A percentile compares a stretch with the other conserved stretches of the same genome.
phyloP scores from a whole-genome alignment of 2,329 filamentous ascomycete genomes.

The Trichoderma sp. region DNA sequence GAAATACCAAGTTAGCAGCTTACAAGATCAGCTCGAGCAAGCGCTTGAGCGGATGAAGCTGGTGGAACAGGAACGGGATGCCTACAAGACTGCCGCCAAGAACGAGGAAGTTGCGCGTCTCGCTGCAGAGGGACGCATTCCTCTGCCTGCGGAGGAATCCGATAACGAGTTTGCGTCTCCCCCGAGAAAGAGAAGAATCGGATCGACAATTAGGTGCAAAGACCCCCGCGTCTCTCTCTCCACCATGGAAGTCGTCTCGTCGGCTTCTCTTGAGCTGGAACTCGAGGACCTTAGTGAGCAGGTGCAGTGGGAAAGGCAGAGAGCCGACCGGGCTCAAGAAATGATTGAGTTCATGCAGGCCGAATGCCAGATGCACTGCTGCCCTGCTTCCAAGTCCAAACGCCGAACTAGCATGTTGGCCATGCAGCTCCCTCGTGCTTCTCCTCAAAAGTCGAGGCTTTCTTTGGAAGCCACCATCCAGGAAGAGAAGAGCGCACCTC shows the following conservation, averaged over 20 bases:
- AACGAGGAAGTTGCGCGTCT: conserved; percentile 74
- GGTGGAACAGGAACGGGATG: conserved; percentile 73
- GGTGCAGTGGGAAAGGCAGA: conserved; percentile 60
- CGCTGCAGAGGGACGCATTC: conserved; percentile 69
- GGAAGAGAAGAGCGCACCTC: conserved; percentile 29
- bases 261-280: conserved; percentile 58
- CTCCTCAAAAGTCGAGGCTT: background rate
- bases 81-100: conserved; percentile 69
- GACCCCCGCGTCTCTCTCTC: conserved; percentile 51
- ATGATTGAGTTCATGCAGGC: conserved; percentile 75
- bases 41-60: conserved; percentile 64
- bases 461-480: conserved; percentile 24
- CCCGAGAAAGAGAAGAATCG: conserved; percentile 45
- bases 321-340: conserved; percentile 69
- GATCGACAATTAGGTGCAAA: conserved; percentile 30
- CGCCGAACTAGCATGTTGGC: conserved; percentile 26
- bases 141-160: conserved; percentile 60
- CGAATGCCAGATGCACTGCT: conserved; percentile 70
- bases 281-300: conserved; percentile 57
- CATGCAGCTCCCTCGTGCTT: conserved; percentile 24
- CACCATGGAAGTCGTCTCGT: conserved; percentile 55
- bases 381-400: conserved; percentile 55
- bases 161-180: conserved; percentile 66
- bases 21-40: conserved; percentile 68
- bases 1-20: conserved; percentile 63